These are phyloP conservation scores for Fusarium bulbicola DNA, from an alignment of 2,329 filamentous ascomycete species.

Conservation along the genomic window DNA sequence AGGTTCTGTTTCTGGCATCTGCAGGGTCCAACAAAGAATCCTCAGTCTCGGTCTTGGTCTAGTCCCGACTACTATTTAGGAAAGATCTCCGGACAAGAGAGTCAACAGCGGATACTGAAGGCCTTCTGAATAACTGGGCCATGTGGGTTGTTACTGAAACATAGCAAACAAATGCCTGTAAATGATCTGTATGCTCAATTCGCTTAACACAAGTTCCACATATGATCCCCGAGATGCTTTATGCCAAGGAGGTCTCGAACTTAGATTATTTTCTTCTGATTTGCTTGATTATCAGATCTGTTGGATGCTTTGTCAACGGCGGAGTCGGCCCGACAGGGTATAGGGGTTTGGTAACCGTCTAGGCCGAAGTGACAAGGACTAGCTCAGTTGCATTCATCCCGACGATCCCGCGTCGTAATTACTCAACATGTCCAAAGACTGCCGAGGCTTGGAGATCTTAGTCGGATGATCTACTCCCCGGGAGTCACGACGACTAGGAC, in stretches of 20 bases:
- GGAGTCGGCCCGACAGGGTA: background rate
- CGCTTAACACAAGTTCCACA: background rate
- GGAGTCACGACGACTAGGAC: background rate
- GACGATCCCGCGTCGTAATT: background rate
- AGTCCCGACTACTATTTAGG: background rate
- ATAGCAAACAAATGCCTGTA: too few relatives aligned
- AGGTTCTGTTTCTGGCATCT: background rate
- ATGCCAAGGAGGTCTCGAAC: background rate
- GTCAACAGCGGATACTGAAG: background rate
- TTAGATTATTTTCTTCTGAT: background rate
- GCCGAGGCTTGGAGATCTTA: background rate
- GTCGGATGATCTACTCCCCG: background rate
- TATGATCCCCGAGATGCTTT: background rate
- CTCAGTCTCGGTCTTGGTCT: background rate
- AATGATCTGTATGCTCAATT: background rate
- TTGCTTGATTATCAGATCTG: background rate
- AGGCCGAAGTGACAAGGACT: background rate
- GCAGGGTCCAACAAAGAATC: too few relatives aligned
- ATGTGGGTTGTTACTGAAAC: background rate
- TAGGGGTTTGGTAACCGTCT: background rate
- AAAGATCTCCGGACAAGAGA: background rate
- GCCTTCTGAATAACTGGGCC: background rate
- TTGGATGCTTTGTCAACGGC: background rate
- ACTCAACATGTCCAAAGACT: background rate
- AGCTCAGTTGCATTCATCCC: background rate